Conservation (phyloP, 805 yeast genomes). For the Diddensiella santjacobensis region DNA sequence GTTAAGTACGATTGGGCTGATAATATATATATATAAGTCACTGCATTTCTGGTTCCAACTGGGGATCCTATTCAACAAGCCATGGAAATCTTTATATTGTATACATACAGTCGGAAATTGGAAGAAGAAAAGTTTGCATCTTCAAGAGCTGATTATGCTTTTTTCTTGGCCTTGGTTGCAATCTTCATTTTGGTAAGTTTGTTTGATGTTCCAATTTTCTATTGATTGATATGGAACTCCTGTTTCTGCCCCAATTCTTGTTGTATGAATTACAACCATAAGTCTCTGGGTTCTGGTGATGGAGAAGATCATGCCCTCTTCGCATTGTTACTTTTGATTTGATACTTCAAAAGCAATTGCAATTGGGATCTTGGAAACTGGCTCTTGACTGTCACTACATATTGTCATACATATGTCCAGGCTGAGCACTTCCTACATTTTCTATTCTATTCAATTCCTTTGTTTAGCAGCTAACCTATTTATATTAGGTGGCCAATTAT, state of each 20-base stretch:
- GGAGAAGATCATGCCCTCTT: conserved; percentile 33
- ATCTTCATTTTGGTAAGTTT: conserved; percentile 23
- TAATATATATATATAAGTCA: too few species aligned
- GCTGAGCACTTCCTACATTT: conserved; percentile 13
- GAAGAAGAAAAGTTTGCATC: conserved; percentile 22
- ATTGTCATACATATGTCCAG: background rate
- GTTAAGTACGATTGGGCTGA: too few species aligned
- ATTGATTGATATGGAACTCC: conserved; percentile 19
- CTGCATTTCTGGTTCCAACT: conserved; percentile 20
- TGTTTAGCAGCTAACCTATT: background rate
- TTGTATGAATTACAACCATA: conserved; percentile 23
- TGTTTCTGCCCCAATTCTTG: conserved; percentile 34
- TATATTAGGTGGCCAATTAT: conserved; percentile 13
- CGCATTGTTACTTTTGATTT: conserved; percentile 19
- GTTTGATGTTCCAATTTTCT: background rate
- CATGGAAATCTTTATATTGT: conserved; percentile 22
- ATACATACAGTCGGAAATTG: conserved; percentile 21
- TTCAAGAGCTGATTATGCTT: conserved; percentile 25
- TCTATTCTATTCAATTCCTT: background rate
- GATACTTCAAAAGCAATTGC: conserved; percentile 22
- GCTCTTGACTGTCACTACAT: conserved; percentile 9
- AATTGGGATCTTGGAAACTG: conserved; percentile 23
- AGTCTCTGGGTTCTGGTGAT: conserved; percentile 33
- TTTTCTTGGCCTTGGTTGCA: conserved; percentile 23
- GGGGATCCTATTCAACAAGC: conserved; percentile 21